Percentiles rank a stretch among this genome's conserved stretches.
These are phyloP conservation scores for Globisporangium heterothallicum DNA, from an alignment of 352 stramenopile species.

Conservation along the genomic window DNA sequence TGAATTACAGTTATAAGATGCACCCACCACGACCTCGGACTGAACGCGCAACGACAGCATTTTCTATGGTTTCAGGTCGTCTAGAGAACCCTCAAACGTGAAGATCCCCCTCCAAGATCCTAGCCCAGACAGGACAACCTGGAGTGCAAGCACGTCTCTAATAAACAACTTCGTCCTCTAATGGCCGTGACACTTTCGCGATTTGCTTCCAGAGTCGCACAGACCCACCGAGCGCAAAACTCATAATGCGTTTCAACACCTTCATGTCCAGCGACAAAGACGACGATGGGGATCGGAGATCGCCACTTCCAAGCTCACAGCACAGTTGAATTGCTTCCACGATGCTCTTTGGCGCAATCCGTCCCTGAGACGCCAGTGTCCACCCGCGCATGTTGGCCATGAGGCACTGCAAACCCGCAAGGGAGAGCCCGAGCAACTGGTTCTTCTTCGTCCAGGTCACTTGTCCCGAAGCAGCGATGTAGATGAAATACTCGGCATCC, in stretches of 20 bases:
- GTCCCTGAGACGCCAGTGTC: constrained; percentile 36
- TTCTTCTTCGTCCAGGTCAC: constrained; percentile 63
- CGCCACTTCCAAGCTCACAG: constrained; percentile 36
- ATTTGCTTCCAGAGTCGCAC: constrained; percentile 69
- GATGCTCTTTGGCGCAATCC: constrained; percentile 26
- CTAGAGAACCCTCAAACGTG: too few relatives aligned
- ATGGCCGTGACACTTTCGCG: constrained; percentile 25
- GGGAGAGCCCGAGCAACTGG: constrained; percentile 51
- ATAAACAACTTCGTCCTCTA: constrained; percentile 50
- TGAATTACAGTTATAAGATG: too few relatives aligned
- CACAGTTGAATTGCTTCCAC: constrained; percentile 49
- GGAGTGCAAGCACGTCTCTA: too few relatives aligned
- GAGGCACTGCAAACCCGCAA: constrained; percentile 57
- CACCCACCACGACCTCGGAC: too few relatives aligned
- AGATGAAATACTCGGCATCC: constrained; percentile 79
- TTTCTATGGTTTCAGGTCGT: too few relatives aligned
- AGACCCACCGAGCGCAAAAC: constrained; percentile 56
- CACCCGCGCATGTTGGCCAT: constrained; percentile 39
- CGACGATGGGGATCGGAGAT: constrained; percentile 7
- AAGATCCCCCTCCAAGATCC: too few relatives aligned
- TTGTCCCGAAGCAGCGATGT: constrained; percentile 36
- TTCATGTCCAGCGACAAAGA: constrained; percentile 16
- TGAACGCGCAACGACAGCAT: too few relatives aligned
- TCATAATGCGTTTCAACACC: constrained; percentile 48
- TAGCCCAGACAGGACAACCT: background rate